Base-by-base conservation (phyloP, 2,329 filamentous ascomycete species). In the Aspergillus sp. region DNA sequence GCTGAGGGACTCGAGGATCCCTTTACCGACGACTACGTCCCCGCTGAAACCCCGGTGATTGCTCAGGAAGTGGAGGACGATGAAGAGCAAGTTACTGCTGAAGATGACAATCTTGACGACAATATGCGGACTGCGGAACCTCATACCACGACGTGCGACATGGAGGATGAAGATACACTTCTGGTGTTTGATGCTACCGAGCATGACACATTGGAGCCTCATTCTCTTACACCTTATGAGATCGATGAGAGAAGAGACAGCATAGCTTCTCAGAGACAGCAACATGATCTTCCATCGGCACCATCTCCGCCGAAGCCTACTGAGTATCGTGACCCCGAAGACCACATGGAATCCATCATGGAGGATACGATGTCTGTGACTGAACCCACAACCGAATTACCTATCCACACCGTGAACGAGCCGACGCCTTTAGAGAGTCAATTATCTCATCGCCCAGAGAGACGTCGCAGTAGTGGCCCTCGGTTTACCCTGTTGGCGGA, bases 401-500 rank as follows among this genome's bases (percentile, higher is more conserved):
- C 17, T 49, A 42, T 34, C 31, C 16, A 34, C 16, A 13, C 19
- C 5, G 10, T 21, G 10, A 40, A 49, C 4, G 38, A 43, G 21
- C 38, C 36, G 10, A 41, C 23, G 9, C 14, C 34, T 38, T n/a
- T 38, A n/a, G 34, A 23, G 13, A 16, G 13, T 16, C 40, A 20
- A 10, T 17, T 41, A 31, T 5, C 34, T 20, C 17, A 31, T 6
- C n/a, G 4, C 2, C 10, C 20, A 16, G 50, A 48, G 31, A 55
- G 65, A 25, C 42, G 54, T 19, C 50, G 56, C 43, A 62, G 56
- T 38, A 57, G 50, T 25, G 71, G 73, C 16, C 65, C 82, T 47
- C 84, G 84, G 2, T 87, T 88, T 56, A 88, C 85, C 1, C 83
- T 85, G 20, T 72, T 90, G 34, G 83, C 83, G 3, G 75, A 80